phyloP scores from a whole-genome alignment of 331 rosid species.

The Acacia pycnantha region DNA sequence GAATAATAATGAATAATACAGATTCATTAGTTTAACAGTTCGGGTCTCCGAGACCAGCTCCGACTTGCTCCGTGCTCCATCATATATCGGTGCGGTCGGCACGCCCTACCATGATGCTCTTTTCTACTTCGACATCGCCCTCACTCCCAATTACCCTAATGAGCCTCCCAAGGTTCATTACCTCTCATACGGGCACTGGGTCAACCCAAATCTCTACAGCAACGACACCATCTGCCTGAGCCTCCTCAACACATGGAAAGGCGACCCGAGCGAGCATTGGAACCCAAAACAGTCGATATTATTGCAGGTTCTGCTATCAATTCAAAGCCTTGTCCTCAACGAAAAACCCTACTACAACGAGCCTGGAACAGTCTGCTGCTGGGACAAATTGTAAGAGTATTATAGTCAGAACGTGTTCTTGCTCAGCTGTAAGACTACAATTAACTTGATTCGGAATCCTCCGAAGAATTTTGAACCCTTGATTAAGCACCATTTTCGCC shows the following conservation, averaged over 20 bases:
- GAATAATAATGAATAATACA: too few relatives aligned
- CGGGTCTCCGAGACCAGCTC: conserved; percentile 51
- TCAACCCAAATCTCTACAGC: conserved; percentile 55
- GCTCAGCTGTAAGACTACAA: conserved; percentile 26
- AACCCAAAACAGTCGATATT: conserved; percentile 44
- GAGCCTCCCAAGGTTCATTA: conserved; percentile 47
- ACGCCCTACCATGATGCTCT: conserved; percentile 74
- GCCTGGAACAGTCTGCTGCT: conserved; percentile 27
- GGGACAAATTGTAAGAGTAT: conserved; percentile 4
- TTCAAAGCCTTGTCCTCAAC: conserved; percentile 68
- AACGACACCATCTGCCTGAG: conserved; percentile 54
- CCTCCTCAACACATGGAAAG: conserved; percentile 56
- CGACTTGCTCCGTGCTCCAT: conserved; percentile 57
- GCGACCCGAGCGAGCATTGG: conserved; percentile 48
- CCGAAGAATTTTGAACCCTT: conserved; percentile 43
- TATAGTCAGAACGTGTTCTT: conserved; percentile 38
- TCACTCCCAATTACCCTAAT: conserved; percentile 50
- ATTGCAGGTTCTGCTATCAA: conserved; percentile 55
- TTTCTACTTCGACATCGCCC: conserved; percentile 61
- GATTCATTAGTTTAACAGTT: too few relatives aligned
- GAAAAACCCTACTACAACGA: conserved; percentile 64
- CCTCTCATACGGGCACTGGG: conserved; percentile 42
- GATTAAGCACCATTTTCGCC: conserved; percentile 23
- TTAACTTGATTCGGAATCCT: conserved; percentile 27
- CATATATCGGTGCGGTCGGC: conserved; percentile 57